phyloP scores from a whole-genome alignment of 176 grass and related monocot genomes.

The Carex pumila region DNA sequence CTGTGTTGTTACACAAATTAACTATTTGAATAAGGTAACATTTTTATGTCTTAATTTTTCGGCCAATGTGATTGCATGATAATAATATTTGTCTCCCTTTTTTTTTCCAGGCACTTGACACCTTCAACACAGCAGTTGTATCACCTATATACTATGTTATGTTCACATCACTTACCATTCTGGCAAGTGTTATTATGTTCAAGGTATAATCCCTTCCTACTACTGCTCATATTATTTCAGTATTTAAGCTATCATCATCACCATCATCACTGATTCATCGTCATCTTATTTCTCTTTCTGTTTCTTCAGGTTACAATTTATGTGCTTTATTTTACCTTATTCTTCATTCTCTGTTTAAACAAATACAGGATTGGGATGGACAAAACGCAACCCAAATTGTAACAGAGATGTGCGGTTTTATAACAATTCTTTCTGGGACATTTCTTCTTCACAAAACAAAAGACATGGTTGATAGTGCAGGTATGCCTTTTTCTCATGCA shows the following conservation, averaged over 20 bases:
- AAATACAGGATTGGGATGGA: slow-evolving; percentile 15
- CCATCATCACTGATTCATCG: neutral
- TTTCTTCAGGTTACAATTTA: neutral
- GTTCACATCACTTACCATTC: slow-evolving; percentile 79
- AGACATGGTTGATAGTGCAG: slow-evolving; percentile 22
- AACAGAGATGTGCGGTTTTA: slow-evolving; percentile 6
- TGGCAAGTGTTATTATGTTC: slow-evolving; percentile 85
- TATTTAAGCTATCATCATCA: neutral
- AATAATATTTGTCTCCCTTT: neutral
- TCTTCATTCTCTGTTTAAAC: neutral
- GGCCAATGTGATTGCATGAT: neutral
- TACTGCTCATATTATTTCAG: neutral
- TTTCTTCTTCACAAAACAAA: slow-evolving; percentile 22
- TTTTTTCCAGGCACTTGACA: slow-evolving; percentile 65
- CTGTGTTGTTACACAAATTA: slow-evolving; percentile 85
- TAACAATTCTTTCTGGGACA: slow-evolving; percentile 21
- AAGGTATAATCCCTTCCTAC: slow-evolving; percentile 39
- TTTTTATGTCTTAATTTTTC: neutral
- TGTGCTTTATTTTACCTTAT: neutral
- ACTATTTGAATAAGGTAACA: slow-evolving; percentile 84
- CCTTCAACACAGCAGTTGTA: slow-evolving; percentile 75
- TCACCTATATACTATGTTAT: slow-evolving; percentile 77
- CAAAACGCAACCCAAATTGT: slow-evolving; percentile 14
- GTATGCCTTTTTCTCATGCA: neutral
- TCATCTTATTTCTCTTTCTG: neutral